Conservation (phyloP, 2,329 filamentous ascomycete species). For the Pyrenochaeta sp. region DNA sequence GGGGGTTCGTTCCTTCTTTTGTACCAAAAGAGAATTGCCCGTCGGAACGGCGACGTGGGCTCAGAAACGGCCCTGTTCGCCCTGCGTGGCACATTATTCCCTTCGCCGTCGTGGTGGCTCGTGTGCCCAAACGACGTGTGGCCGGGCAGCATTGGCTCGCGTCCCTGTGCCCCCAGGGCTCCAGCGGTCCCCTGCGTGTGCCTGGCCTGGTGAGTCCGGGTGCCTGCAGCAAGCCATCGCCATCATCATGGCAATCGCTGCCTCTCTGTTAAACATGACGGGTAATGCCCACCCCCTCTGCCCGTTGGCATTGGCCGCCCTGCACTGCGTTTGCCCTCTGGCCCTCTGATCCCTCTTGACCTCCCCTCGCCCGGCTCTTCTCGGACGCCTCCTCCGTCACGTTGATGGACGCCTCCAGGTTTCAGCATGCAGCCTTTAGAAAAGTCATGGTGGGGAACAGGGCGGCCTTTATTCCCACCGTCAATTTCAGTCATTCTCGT, state of each 20-base stretch:
- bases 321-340: neutral
- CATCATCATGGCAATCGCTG: conserved; percentile 3
- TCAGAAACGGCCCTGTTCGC: neutral
- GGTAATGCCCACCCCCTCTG: neutral
- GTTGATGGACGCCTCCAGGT: neutral
- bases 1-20: conserved; percentile 16
- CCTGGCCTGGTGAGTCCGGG: neutral
- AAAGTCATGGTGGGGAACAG: too few relatives aligned
- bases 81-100: neutral
- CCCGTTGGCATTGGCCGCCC: neutral
- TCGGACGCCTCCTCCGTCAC: neutral
- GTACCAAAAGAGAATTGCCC: conserved; percentile 2
- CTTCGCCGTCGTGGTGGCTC: neutral
- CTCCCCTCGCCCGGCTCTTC: neutral
- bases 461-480: too few relatives aligned
- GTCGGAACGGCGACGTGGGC: neutral
- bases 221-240: conserved; percentile 1
- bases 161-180: too few relatives aligned
- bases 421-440: neutral
- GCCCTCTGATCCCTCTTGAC: neutral
- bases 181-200: too few relatives aligned
- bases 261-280: conserved; percentile 1
- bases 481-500: too few relatives aligned
- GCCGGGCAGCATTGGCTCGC: neutral
- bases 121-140: neutral